Base-by-base conservation (phyloP, 768 basidiomycete genomes). In the Glaciozyma antarctica region DNA sequence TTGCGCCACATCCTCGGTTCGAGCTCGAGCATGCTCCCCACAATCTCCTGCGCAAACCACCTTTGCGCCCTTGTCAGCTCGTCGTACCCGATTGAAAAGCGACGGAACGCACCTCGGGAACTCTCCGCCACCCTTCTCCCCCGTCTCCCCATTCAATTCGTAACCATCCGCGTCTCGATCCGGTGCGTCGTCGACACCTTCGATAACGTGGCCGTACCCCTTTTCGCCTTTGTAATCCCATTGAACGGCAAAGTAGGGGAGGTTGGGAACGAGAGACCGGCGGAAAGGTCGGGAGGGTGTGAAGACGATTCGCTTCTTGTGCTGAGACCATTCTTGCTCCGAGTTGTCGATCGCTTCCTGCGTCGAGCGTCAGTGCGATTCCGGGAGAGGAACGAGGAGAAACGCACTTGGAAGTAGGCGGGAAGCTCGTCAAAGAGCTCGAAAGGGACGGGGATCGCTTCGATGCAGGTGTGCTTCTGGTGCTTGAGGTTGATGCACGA, bases 211-310 rank as follows among this genome's bases (percentile, higher is more conserved):
- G 0, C 95, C 95, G 75, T 91, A 99, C 3, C 95, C 95, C 74
- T 90, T 91, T 77, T 97, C 92, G 30, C 95, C 73, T 73, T 93
- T 97, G 77, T 98, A 82, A 77, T 99, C 95, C 76, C 94, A 99
- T 72, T 94, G 92, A 10, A 98, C 88, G 90, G 93, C 94, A 73
- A 99, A 99, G 77, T 99, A 99, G 1, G 95, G 95, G 38, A 99
- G 78, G 73, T 97, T 95, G 4, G 93, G 86, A 16, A 99, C 94
- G 87, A 99, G 88, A 30, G 89, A 85, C 0, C 94, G 83, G 49
- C 93, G 81, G 80, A 98, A 98, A 5, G 94, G 94, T 22, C 94
- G 88, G 6, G 90, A 81, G 13, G 84, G 79, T 4, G 88, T 83
- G 75, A 99, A 99, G 77, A 94, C 90, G 70, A 99, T 97, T 59